phyloP scores from a whole-genome alignment of 1,139 yeast genomes.

The Candida sp. region DNA sequence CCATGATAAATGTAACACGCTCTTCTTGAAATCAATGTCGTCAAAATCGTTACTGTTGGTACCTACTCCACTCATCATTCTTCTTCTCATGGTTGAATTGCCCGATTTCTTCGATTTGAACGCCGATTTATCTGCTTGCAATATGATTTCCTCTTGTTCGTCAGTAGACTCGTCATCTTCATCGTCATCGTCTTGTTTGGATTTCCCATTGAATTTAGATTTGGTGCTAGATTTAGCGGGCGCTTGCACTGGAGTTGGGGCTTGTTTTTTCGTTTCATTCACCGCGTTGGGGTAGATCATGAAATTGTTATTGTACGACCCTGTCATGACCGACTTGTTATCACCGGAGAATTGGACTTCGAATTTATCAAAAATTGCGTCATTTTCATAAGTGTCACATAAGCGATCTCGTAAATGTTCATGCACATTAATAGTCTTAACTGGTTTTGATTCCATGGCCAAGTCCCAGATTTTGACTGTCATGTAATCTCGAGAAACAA shows the following conservation, averaged over 20 bases:
- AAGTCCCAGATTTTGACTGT: conserved; percentile 98
- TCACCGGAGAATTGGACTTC: conserved; percentile 97
- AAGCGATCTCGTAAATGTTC: conserved; percentile 91
- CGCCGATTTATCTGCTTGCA: conserved; percentile 98
- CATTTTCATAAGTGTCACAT: conserved; percentile 98
- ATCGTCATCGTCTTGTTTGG: conserved; percentile 28
- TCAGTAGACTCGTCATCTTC: conserved; percentile 25
- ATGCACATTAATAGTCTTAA: conserved; percentile 92
- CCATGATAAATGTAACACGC: conserved; percentile 96
- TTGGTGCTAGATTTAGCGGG: conserved; percentile 6
- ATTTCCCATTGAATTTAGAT: conserved; percentile 12
- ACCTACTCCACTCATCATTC: conserved; percentile 46
- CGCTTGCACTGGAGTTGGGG: conserved; percentile 5
- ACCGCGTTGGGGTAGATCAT: conserved; percentile 92
- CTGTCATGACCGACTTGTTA: conserved; percentile 91
- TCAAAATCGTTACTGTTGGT: conserved; percentile 57
- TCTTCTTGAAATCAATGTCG: conserved; percentile 90
- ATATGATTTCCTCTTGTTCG: conserved; percentile 70
- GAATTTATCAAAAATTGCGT: conserved; percentile 97
- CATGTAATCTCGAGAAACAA: conserved; percentile 95
- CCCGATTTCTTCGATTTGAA: conserved; percentile 73
- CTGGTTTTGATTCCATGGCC: conserved; percentile 93
- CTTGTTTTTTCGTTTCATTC: conserved; percentile 18
- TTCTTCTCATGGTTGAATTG: conserved; percentile 34
- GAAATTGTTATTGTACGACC: conserved; percentile 94